Evolutionary conservation across 2,329 filamentous ascomycete species (phyloP), one percentile per base, ranked within the genome.

Genomic region (Colletotrichum tropicale): DNA sequence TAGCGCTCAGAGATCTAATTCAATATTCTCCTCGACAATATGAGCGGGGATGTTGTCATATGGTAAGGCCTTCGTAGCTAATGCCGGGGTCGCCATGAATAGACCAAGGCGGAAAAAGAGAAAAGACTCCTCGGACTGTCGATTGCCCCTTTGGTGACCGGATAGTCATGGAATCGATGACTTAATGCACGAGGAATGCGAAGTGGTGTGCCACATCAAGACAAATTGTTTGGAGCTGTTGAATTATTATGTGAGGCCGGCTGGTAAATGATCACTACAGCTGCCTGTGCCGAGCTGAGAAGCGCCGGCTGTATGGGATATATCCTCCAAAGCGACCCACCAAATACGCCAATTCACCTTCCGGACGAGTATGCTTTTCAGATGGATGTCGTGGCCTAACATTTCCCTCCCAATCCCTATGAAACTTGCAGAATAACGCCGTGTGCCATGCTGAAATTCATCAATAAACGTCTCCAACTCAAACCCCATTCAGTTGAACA

Each of bases 401-500:
- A 8, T 34, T 34, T 13, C 34, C 55, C 12, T 48, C 28, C 7
- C 6, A n/a, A 24, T 32, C 18, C 6, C 60, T n/a, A 16, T 32
- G 38, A 13, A 24, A 38, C 36, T 10, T 32, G 21, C 36, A 18
- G 26, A 34, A 70, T 28, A 34, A 64, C 15, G 70, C 71, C 60
- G 15, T 73, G 52, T 64, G 55, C 64, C 58, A 28, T 62, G 36
- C 66, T 60, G 16, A 34, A 5, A 7, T 12, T 18, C 26, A 52
- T 16, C 24, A 21, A 24, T 32, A 18, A 16, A 15, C 68, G 9
- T 15, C n/a, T n/a, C 21, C 34, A n/a, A 26, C n/a, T 34, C 24
- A 15, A 26, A 8, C n/a, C 5, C 13, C 30, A 13, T 34, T 72
- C 36, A 72, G 34, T 62, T 71, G 10, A 21, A 69, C 32, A 84